phyloP scores from a whole-genome alignment of 2,329 filamentous ascomycete species.

The Cyphellophora attinorum region DNA sequence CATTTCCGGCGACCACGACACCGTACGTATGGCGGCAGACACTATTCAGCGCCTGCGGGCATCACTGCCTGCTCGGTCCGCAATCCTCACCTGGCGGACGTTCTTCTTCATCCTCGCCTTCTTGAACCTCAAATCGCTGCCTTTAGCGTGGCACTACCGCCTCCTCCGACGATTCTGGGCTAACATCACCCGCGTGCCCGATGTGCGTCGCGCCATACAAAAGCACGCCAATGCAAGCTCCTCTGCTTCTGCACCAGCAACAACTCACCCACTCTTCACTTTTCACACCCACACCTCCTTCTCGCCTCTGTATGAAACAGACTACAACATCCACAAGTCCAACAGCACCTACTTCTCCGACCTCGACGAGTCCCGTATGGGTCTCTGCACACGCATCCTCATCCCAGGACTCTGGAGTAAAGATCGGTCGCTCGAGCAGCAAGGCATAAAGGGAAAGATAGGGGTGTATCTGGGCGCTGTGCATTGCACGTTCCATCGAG shows the following conservation, averaged over 20 bases:
- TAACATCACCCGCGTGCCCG: slow-evolving; percentile 42
- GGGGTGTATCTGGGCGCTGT: slow-evolving; percentile 63
- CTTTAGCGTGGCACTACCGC: slow-evolving; percentile 64
- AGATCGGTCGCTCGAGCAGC: slow-evolving; percentile 36
- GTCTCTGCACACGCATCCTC: slow-evolving; percentile 63
- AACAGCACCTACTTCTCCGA: slow-evolving; percentile 49
- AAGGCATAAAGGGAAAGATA: slow-evolving; percentile 34
- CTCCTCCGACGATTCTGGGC: slow-evolving; percentile 48
- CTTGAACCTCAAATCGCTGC: slow-evolving; percentile 64
- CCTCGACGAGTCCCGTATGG: slow-evolving; percentile 62
- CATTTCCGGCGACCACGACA: too few relatives aligned
- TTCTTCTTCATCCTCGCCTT: slow-evolving; percentile 44
- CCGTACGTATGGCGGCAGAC: too few relatives aligned
- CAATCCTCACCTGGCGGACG: slow-evolving; percentile 22
- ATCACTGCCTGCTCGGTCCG: slow-evolving; percentile 5
- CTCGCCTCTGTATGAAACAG: slow-evolving; percentile 65
- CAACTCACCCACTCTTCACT: slow-evolving; percentile 59
- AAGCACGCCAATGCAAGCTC: slow-evolving; percentile 19
- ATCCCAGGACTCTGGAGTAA: slow-evolving; percentile 40
- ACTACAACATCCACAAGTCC: slow-evolving; percentile 64
- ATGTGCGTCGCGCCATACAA: slow-evolving; percentile 31
- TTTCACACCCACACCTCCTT: slow-evolving; percentile 58
- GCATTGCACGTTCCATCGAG: slow-evolving; percentile 61
- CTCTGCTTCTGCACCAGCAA: too few relatives aligned
- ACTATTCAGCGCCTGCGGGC: too few relatives aligned